Percentiles rank a stretch among this genome's conserved stretches.
Conservation (phyloP, 306 rosid genomes). For the Argentina anserina region DNA sequence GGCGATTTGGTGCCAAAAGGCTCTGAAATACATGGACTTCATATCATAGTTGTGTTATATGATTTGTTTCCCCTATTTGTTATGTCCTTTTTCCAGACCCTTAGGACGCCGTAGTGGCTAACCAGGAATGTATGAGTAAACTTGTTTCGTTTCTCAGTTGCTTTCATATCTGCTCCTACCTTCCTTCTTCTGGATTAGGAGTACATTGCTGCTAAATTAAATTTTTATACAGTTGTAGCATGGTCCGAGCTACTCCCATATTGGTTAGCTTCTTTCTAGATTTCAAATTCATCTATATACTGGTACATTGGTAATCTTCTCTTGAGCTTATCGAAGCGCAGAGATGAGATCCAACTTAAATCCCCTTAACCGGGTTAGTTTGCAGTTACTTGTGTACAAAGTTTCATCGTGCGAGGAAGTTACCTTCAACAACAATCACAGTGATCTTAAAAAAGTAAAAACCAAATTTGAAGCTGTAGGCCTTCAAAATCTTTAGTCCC, state of each 20-base stretch:
- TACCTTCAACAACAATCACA: too few species aligned
- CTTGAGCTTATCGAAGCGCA: too few species aligned
- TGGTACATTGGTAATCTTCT: too few species aligned
- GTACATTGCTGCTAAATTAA: not conserved
- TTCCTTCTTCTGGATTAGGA: not conserved
- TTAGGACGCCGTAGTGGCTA: constrained; percentile 12
- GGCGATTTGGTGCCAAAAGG: constrained; percentile 18
- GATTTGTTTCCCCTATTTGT: constrained; percentile 2
- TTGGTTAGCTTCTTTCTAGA: too few species aligned
- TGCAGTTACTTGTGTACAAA: not conserved
- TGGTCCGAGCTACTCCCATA: not conserved
- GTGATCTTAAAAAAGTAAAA: too few species aligned
- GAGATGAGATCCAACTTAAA: too few species aligned
- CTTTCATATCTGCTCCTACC: not conserved
- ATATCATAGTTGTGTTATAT: constrained; percentile 5
- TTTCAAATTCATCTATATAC: too few species aligned
- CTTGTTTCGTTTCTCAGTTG: not conserved
- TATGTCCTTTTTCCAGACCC: not conserved
- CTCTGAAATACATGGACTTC: constrained; percentile 5
- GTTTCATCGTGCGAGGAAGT: too few species aligned
- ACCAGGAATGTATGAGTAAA: constrained; percentile 17
- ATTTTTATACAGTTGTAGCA: not conserved
- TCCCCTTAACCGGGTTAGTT: too few species aligned
- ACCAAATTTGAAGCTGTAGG: too few species aligned
- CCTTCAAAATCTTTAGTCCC: too few species aligned